Evolutionary conservation across 768 basidiomycete genomes (phyloP).

Genomic region (Trametopsis cervina): DNA sequence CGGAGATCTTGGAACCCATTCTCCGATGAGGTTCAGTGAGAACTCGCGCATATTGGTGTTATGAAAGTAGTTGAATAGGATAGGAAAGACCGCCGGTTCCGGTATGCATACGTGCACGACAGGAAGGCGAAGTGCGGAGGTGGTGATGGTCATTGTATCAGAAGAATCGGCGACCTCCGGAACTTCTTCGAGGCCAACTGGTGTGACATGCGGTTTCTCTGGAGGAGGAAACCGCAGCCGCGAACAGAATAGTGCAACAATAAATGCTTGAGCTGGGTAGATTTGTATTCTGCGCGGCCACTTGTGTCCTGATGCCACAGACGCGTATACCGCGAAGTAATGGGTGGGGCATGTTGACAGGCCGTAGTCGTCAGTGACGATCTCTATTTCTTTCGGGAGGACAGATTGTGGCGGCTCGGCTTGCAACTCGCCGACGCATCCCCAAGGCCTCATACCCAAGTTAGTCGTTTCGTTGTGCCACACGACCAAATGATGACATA

Average conservation of each 20-base stretch:
- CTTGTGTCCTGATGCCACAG: not conserved
- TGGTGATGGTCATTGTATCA: not conserved
- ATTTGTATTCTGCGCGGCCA: not conserved
- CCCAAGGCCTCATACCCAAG: not conserved
- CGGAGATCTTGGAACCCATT: not conserved
- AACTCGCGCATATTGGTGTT: not conserved
- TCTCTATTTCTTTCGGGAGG: slow-evolving; percentile 10
- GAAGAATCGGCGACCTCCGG: not conserved
- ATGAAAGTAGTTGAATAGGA: slow-evolving; percentile 1
- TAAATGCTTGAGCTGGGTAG: slow-evolving; percentile 6
- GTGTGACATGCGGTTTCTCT: not conserved
- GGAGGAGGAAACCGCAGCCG: not conserved
- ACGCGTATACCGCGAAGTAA: slow-evolving; percentile 13
- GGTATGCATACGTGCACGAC: not conserved
- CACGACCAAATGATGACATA: not conserved
- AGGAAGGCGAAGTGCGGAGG: not conserved
- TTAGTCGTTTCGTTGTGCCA: not conserved
- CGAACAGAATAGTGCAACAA: slow-evolving; percentile 6
- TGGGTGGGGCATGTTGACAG: slow-evolving; percentile 14
- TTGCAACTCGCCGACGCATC: slow-evolving; percentile 2
- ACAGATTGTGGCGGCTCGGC: slow-evolving; percentile 10
- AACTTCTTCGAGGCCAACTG: not conserved
- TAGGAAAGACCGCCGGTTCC: not conserved
- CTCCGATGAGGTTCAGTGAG: not conserved
- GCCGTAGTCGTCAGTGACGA: slow-evolving; percentile 14